Evolutionary conservation across 2,329 filamentous ascomycete genomes (phyloP), one percentile per base, ranked within the genome.

Genomic region (Stachybotrys echinatus): DNA sequence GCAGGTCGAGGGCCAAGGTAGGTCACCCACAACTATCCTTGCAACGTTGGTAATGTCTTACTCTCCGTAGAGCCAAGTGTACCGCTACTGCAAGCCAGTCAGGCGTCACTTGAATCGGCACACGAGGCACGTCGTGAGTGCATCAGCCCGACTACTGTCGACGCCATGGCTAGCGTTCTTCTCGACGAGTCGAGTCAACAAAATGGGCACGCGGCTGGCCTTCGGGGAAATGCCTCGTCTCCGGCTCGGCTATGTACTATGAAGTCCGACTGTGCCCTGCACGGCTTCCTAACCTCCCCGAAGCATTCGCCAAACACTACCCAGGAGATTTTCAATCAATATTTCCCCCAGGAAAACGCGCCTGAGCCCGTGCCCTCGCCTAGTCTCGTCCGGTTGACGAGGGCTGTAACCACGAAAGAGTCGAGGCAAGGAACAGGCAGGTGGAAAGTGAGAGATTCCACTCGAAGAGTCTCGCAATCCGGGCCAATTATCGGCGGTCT

Each of bases 81-180:
- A 34, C 10, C 5, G 10, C 5, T 34, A 10, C 27, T 14, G 14
- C 10, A 34, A 14, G 14, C 10, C 5, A 3, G 10, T 34, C 5
- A 2, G 27, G 10, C 27, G 27, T 34, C 27, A 2, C 14, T 14
- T 8, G 27, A 34, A 5, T 10, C 10, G 14, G 27, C 27, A 14
- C 2, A 14, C 10, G 14, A 34, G 27, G 14, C 27, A 14, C 27
- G 27, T 10, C 27, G 27, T 34, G 10, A 10, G 27, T 20, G 31
- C 37, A 14, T 34, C n/a, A 51, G 45, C 14, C 47, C 51, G 23
- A 44, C 44, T 23, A 54, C 47, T 42, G 54, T 63, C 19, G 60
- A 64, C 6, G 56, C 59, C 45, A 59, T 66, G 48, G 64, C 63
- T n/a, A 67, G 63, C 23, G 59, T 58, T 23, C 47, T 65, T 2